Conservation (phyloP, 2,329 filamentous ascomycete genomes). For the Aspergillus ibericus region DNA sequence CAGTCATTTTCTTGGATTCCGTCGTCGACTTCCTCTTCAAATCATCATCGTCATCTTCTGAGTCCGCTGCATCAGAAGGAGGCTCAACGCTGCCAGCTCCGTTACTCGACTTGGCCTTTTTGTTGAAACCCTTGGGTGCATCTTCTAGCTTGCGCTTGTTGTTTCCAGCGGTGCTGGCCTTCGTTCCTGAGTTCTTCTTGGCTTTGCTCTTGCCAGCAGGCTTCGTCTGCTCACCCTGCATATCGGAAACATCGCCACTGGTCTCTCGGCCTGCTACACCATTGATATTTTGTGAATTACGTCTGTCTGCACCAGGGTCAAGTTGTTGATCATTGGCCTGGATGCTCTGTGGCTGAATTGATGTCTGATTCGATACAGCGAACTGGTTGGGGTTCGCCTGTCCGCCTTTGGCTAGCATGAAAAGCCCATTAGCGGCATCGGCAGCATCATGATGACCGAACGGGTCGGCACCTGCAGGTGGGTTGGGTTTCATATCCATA, state of each 20-base stretch:
- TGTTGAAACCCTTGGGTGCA: slow-evolving; percentile 66
- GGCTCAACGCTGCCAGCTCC: slow-evolving; percentile 42
- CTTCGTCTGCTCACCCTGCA: slow-evolving; percentile 66
- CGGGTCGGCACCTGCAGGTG: slow-evolving; percentile 59
- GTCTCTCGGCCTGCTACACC: slow-evolving; percentile 63
- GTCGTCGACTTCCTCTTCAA: slow-evolving; percentile 53
- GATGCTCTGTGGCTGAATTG: slow-evolving; percentile 50
- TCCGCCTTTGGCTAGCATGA: slow-evolving; percentile 73
- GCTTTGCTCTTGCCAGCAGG: slow-evolving; percentile 65
- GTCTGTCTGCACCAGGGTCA: slow-evolving; percentile 37
- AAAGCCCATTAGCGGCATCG: slow-evolving; percentile 91
- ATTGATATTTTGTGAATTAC: slow-evolving; percentile 44
- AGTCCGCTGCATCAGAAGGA: slow-evolving; percentile 49
- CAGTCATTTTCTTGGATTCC: slow-evolving; percentile 82
- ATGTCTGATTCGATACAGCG: slow-evolving; percentile 51
- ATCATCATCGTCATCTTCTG: slow-evolving; percentile 52
- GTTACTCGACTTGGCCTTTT: slow-evolving; percentile 68
- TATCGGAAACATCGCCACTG: slow-evolving; percentile 70
- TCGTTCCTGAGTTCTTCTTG: slow-evolving; percentile 62
- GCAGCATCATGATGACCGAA: slow-evolving; percentile 88
- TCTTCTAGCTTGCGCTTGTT: slow-evolving; percentile 80
- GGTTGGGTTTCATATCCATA: slow-evolving; percentile 45
- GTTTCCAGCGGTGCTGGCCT: slow-evolving; percentile 52
- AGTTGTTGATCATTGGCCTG: slow-evolving; percentile 57
- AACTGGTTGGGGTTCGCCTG: slow-evolving; percentile 60